Conservation (phyloP, 768 basidiomycete genomes). For the Kockovaella imperatae region DNA sequence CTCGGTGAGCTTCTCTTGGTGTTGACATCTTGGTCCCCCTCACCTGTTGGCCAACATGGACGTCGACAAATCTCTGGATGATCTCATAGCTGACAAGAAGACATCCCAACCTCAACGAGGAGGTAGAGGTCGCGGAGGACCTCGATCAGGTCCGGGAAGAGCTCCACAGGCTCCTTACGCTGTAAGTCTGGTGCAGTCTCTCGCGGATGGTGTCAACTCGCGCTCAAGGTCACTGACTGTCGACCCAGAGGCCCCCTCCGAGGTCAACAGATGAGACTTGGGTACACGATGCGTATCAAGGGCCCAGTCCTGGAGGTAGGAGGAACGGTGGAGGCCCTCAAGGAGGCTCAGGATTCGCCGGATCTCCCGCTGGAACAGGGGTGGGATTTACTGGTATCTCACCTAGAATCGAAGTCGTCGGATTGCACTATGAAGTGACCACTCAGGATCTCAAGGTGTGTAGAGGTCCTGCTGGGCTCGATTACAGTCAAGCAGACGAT, state of each 20-base stretch:
- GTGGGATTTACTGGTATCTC: conserved; percentile 45
- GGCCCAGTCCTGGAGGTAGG: conserved; percentile 8
- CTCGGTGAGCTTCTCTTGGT: too few species aligned
- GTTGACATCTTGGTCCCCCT: too few species aligned
- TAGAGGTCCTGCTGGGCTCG: conserved; percentile 11
- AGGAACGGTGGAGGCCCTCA: not conserved
- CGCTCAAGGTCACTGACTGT: not conserved
- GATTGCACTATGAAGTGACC: conserved; percentile 85
- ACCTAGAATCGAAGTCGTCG: conserved; percentile 67
- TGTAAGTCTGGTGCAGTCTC: conserved; percentile 5
- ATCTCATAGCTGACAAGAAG: conserved; percentile 31
- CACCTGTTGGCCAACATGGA: too few species aligned
- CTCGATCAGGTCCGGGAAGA: not conserved
- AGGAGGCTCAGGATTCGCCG: not conserved
- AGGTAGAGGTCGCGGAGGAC: not conserved
- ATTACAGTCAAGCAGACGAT: not conserved
- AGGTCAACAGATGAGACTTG: conserved; percentile 39
- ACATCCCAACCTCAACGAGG: conserved; percentile 4
- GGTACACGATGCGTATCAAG: conserved; percentile 34
- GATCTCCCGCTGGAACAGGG: conserved; percentile 22
- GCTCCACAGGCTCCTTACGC: conserved; percentile 13
- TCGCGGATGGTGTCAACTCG: too few species aligned
- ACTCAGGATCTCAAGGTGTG: conserved; percentile 79
- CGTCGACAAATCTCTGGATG: conserved; percentile 37
- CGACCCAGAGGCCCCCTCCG: conserved; percentile 34